Conservation (phyloP, 257 asterid species). For the Osmanthus fragrans region DNA sequence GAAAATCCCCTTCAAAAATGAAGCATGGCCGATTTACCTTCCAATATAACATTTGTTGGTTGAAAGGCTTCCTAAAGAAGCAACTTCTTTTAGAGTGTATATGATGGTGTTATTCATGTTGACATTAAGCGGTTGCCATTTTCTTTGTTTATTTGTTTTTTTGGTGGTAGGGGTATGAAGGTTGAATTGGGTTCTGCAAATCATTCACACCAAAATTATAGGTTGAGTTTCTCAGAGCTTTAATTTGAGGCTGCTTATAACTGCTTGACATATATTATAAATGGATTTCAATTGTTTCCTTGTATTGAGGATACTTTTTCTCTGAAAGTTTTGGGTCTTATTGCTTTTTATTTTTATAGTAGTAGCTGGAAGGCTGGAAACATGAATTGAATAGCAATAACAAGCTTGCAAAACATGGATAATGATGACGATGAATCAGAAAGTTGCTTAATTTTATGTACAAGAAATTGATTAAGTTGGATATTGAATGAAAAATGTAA, state of each 20-base stretch:
- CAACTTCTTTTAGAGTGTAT: not conserved
- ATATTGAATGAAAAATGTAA: not conserved
- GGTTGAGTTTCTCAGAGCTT: not conserved
- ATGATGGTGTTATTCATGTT: not conserved
- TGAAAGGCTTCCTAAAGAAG: not conserved
- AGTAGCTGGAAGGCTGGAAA: not conserved
- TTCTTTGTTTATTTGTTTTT: no score
- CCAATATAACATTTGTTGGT: not conserved
- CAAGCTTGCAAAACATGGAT: not conserved
- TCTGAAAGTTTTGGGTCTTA: not conserved
- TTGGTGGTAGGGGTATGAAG: not conserved
- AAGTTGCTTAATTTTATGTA: not conserved
- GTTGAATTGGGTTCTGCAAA: not conserved
- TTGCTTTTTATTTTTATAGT: not conserved
- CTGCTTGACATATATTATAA: not conserved
- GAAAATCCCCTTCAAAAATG: not conserved
- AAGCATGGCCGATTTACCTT: not conserved
- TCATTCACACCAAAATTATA: not conserved
- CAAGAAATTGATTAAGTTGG: not conserved
- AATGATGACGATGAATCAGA: not conserved
- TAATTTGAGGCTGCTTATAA: no score
- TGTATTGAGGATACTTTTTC: not conserved
- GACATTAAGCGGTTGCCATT: not conserved
- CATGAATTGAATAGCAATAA: not conserved
- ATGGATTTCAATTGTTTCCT: not conserved